Evolutionary conservation across 495 filamentous ascomycete genomes (phyloP), one percentile per base, ranked within the genome.

Genomic region (Cercophora samala): DNA sequence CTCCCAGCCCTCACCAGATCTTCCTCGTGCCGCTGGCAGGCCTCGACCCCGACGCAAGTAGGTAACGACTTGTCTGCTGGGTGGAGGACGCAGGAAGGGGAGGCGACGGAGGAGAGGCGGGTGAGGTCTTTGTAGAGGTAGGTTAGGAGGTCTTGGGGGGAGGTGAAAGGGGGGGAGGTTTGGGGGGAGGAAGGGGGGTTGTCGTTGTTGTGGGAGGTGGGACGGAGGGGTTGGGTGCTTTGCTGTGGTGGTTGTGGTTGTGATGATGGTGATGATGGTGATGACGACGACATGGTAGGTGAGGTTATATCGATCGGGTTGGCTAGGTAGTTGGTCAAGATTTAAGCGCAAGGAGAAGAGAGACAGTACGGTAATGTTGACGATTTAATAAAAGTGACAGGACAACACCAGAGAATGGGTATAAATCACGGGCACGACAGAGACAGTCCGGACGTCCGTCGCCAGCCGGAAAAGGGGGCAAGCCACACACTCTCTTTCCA

Each of bases 21-120:
- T 1, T 76, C 69, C 23, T 72, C 71, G 64, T 75, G 68, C 9
- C 61, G 66, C 60, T 75, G 72, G 2, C 64, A 72, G 0, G 74
- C 72, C 0, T n/a, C 58, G 21, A 73, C 25, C 2, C 75, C 75
- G 1, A 32, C 1, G 3, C 71, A 21, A 1, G 72, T 62, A 1
- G 71, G 68, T 5, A 71, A 26, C 42, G 24, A 19, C 0, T 69
- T 68, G 64, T 71, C 63, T 60, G 70, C 72, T 0, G 66, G 54
- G 63, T 77, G 75, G 0, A 77, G 71, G 23, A 71, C 3, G 5
- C 76, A 65, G 32, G 59, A 21, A 5, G 59, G 22, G 0, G 70
- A 60, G 29, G 68, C 64, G 26, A 77, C 60, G 2, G 66, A 11
- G 4, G 59, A 64, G 9, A 77, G 63, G 19, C 68, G 72, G 18